A percentile compares a stretch with the other conserved stretches of the same genome.
Conservation (phyloP, 225 moss, liverwort and hornwort genomes). For the Pseudisothecium myosuroides region DNA sequence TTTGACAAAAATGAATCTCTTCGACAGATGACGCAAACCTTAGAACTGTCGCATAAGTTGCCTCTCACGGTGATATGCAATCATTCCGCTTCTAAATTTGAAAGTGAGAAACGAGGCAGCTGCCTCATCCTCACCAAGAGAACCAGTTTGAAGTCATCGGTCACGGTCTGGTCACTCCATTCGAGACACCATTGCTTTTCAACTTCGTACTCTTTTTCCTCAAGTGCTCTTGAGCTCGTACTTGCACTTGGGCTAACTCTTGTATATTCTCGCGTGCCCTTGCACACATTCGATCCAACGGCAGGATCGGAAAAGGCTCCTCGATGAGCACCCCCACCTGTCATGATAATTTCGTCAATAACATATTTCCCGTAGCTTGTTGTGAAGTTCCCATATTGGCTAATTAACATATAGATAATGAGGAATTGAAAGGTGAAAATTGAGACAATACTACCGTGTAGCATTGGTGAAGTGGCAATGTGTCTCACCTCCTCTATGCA, state of each 20-base stretch:
- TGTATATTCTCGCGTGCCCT: constrained; percentile 31
- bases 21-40: background rate
- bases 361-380: background rate
- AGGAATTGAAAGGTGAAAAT: background rate
- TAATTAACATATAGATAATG: background rate
- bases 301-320: constrained; percentile 46
- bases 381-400: background rate
- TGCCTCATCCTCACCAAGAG: background rate
- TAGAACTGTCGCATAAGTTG: background rate
- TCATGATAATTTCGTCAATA: background rate
- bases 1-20: background rate
- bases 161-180: constrained; percentile 9
- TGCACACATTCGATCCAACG: constrained; percentile 40
- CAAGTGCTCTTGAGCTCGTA: constrained; percentile 18
- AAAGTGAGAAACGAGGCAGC: background rate
- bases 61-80: background rate
- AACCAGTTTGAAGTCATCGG: background rate
- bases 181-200: constrained; percentile 3
- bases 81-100: background rate
- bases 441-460: background rate
- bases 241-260: constrained; percentile 33
- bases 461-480: background rate
- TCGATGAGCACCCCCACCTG: constrained; percentile 39
- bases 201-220: background rate
- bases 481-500: constrained; percentile 45